Evolutionary conservation across 2,329 filamentous ascomycete species (phyloP).

Genomic region (Penicillium brasilianum): DNA sequence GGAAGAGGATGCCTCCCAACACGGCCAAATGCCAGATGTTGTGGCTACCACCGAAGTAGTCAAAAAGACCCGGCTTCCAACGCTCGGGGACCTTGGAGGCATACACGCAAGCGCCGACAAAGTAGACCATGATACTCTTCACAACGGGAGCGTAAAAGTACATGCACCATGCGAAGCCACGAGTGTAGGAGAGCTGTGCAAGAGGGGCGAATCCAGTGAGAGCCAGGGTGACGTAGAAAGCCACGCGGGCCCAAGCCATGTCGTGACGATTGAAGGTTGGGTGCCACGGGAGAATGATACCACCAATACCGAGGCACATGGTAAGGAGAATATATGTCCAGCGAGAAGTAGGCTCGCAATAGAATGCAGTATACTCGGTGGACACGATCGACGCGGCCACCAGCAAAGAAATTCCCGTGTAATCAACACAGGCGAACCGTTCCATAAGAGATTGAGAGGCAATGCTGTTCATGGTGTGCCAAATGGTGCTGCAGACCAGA

Average conservation of each 20-base stretch:
- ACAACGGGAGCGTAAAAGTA: slow-evolving; percentile 87
- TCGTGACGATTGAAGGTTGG: slow-evolving; percentile 90
- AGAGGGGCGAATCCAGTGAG: slow-evolving; percentile 89
- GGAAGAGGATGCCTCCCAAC: slow-evolving; percentile 92
- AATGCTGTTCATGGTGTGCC: slow-evolving; percentile 99
- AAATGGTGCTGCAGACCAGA: slow-evolving; percentile 90
- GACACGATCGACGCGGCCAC: slow-evolving; percentile 96
- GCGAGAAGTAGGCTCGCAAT: slow-evolving; percentile 88
- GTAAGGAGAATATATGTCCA: slow-evolving; percentile 86
- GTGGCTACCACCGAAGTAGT: slow-evolving; percentile 93
- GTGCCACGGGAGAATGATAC: slow-evolving; percentile 93
- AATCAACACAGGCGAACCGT: slow-evolving; percentile 96
- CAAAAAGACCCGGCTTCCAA: slow-evolving; percentile 90
- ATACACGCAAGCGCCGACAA: slow-evolving; percentile 83
- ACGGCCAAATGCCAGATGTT: slow-evolving; percentile 98
- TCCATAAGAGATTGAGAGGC: slow-evolving; percentile 88
- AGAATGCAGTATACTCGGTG: slow-evolving; percentile 97
- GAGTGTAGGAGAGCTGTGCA: slow-evolving; percentile 77
- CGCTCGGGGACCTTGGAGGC: slow-evolving; percentile 91
- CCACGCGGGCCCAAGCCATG: slow-evolving; percentile 90
- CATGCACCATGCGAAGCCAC: slow-evolving; percentile 78
- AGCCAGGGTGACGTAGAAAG: slow-evolving; percentile 87
- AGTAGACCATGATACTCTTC: slow-evolving; percentile 86
- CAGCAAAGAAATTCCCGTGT: slow-evolving; percentile 93
- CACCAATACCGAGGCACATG: slow-evolving; percentile 78